phyloP scores from a whole-genome alignment of 225 moss, liverwort and hornwort species.

The Polytrichum commune region DNA sequence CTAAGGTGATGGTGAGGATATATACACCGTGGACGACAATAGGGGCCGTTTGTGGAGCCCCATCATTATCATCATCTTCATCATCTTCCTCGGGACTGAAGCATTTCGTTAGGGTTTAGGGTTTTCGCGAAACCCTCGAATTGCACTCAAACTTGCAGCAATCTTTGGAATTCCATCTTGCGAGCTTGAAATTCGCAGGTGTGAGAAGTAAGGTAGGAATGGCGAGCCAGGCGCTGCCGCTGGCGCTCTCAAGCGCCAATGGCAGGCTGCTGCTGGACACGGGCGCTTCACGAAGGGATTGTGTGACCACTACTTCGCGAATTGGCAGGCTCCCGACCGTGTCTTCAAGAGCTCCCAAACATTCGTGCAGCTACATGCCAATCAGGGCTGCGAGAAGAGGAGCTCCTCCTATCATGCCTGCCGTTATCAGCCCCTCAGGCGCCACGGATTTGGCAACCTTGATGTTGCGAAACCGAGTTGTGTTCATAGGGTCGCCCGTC shows the following conservation, averaged over 20 bases:
- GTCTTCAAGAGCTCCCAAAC: background rate
- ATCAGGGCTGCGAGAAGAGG: slow-evolving; percentile 81
- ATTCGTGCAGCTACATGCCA: slow-evolving; percentile 1
- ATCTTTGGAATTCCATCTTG: too few species aligned
- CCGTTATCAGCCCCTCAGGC: slow-evolving; percentile 74
- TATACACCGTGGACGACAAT: too few species aligned
- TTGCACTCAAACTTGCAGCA: too few species aligned
- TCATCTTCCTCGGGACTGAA: too few species aligned
- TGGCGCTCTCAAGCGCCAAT: background rate
- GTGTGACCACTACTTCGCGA: background rate
- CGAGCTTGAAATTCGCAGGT: too few species aligned
- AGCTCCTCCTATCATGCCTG: slow-evolving; percentile 66
- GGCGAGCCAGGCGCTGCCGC: slow-evolving; percentile 3
- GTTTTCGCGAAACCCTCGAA: too few species aligned
- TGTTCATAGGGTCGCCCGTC: slow-evolving; percentile 87
- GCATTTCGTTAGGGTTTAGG: too few species aligned
- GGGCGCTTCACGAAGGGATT: background rate
- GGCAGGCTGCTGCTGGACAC: background rate
- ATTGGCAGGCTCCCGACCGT: background rate
- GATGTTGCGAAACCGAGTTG: slow-evolving; percentile 74
- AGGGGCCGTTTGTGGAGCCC: too few species aligned
- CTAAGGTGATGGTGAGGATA: too few species aligned
- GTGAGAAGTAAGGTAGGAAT: background rate
- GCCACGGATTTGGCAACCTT: slow-evolving; percentile 66
- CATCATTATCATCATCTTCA: too few species aligned